Base-by-base conservation (phyloP, 1,284 basidiomycete species). In the Taiwanofungus camphoratus region DNA sequence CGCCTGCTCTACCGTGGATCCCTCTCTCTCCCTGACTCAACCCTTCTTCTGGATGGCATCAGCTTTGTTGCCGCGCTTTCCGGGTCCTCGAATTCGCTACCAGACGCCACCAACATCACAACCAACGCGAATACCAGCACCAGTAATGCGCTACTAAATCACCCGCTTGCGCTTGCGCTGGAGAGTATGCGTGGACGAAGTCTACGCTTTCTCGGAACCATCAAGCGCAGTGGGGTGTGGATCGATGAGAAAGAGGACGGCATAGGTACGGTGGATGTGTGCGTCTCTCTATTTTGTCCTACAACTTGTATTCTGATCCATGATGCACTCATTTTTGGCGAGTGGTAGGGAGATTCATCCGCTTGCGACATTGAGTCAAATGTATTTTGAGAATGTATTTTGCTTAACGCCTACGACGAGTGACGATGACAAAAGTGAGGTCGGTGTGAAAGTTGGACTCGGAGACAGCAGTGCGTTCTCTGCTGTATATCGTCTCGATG, bases 101-200 rank as follows among this genome's bases (percentile, higher is more conserved):
- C 56, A 30, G 45, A 62, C 44, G 50, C 62, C 20, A 40, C 53
- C 39, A 47, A 62, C 44, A 24, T 42, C 18, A 36, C 57, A n/a
- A n/a, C n/a, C n/a, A n/a, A n/a, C n/a, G n/a, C n/a, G n/a, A n/a
- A n/a, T n/a, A n/a, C n/a, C n/a, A n/a, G n/a, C n/a, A 18, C 7
- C 2, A 33, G 55, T 16, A 27, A 46, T 9, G 51, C 61, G 15
- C 63, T 88, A 5, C 68, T 89, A 19, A 66, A 81, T 41, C 85
- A 83, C 46, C 79, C 80, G 0, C 66, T 88, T 8, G 80, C 85
- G 1, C 61, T 89, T 20, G 81, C 83, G 0, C 56, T 88, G 41
- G 86, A 89, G 62, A 86, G 77, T 60, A 85, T 89, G 83, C 81
- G 83, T 34, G 82, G 85, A n/a, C 64, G 82, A 27, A 73, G 71